A percentile compares a stretch with the other conserved stretches of the same genome.
Conservation (phyloP, 2,329 filamentous ascomycete species). For the Tolypocladium pustulatum region DNA sequence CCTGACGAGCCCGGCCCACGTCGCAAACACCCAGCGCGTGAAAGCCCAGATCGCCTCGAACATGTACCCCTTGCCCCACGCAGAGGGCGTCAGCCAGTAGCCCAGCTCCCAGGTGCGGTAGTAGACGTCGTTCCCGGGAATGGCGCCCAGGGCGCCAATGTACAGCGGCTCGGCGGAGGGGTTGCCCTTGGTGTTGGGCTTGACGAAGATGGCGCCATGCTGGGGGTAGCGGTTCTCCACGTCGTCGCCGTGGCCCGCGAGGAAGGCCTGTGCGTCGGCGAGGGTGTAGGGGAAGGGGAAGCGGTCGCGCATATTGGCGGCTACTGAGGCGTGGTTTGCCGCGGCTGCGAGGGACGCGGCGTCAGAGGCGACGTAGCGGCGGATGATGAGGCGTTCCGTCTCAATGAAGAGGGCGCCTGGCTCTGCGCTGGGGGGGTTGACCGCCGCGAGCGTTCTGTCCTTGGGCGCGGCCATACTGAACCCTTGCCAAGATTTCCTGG, state of each 20-base stretch:
- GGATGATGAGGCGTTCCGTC: slow-evolving; percentile 26
- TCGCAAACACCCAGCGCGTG: slow-evolving; percentile 31
- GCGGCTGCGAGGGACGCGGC: slow-evolving; percentile 19
- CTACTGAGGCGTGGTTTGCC: slow-evolving; percentile 28
- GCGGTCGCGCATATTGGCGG: slow-evolving; percentile 27
- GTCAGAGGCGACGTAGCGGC: slow-evolving; percentile 28
- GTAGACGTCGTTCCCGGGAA: slow-evolving; percentile 24
- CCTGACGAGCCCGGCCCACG: slow-evolving; percentile 23
- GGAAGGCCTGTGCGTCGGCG: slow-evolving; percentile 25
- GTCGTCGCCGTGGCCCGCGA: slow-evolving; percentile 10
- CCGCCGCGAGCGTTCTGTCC: not conserved
- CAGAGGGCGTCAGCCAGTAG: slow-evolving; percentile 32
- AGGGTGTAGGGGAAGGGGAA: slow-evolving; percentile 37
- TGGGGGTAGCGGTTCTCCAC: slow-evolving; percentile 12
- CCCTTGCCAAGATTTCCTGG: not conserved
- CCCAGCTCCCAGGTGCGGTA: slow-evolving; percentile 35
- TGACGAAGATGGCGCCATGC: slow-evolving; percentile 25
- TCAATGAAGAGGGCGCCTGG: slow-evolving; percentile 19
- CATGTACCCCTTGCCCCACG: slow-evolving; percentile 36
- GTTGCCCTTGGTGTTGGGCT: slow-evolving; percentile 15
- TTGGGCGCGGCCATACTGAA: not conserved
- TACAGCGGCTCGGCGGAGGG: slow-evolving; percentile 14
- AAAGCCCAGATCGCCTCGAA: slow-evolving; percentile 28
- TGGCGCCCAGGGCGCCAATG: slow-evolving; percentile 31
- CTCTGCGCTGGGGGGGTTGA: slow-evolving; percentile 12